A percentile compares a stretch with the other conserved stretches of the same genome.
These are phyloP conservation scores for Vishniacozyma victoriae DNA, from an alignment of 768 basidiomycete genomes.

Conservation along the genomic window DNA sequence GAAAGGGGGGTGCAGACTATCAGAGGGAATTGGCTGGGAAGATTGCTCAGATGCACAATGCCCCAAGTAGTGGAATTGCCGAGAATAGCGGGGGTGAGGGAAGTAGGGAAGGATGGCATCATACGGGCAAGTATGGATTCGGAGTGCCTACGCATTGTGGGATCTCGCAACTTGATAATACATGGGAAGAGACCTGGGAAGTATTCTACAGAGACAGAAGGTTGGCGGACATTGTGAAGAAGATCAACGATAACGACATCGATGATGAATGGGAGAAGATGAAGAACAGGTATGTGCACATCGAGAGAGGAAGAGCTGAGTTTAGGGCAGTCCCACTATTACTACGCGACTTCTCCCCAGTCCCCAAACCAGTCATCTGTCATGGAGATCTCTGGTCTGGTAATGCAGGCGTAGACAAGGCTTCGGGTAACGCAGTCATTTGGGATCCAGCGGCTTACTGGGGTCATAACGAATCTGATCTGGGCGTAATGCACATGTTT, in stretches of 20 bases:
- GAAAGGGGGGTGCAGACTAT: background rate
- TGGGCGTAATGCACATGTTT: constrained; percentile 47
- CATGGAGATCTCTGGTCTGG: constrained; percentile 48
- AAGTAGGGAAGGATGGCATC: too few species aligned
- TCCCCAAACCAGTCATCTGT: constrained; percentile 36
- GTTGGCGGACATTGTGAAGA: constrained; percentile 31
- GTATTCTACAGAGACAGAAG: constrained; percentile 37
- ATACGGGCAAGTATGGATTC: constrained; percentile 29
- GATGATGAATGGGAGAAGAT: constrained; percentile 23
- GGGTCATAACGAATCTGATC: constrained; percentile 38
- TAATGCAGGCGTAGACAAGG: constrained; percentile 35
- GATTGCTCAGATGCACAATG: constrained; percentile 34
- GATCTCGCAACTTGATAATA: constrained; percentile 43
- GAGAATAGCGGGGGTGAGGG: constrained; percentile 6
- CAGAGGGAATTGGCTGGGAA: constrained; percentile 29
- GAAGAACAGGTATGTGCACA: constrained; percentile 21
- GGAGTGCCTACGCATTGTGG: constrained; percentile 40
- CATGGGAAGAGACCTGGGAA: constrained; percentile 35
- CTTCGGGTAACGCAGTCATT: constrained; percentile 25
- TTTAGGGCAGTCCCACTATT: constrained; percentile 32
- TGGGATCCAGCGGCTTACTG: constrained; percentile 42
- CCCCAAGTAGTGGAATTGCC: constrained; percentile 1
- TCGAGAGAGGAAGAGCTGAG: background rate
- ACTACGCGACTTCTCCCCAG: constrained; percentile 19
- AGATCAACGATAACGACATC: constrained; percentile 29